Conservation (phyloP, 2,329 filamentous ascomycete species). For the Xylariaceae sp. region DNA sequence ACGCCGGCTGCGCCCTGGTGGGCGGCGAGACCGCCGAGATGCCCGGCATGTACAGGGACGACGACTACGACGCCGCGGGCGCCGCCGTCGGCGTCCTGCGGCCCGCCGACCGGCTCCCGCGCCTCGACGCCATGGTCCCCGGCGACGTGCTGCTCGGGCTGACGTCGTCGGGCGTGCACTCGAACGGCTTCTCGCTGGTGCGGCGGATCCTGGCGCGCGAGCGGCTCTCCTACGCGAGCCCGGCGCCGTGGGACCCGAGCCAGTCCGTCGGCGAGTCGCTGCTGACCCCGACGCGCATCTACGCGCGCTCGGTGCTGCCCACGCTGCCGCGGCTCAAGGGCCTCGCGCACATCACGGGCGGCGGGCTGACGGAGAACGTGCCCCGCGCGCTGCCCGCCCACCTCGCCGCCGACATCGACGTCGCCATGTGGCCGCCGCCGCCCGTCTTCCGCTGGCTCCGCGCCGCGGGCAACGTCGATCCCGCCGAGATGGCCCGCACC, state of each 20-base stretch:
- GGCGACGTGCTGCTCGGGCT: constrained; percentile 89
- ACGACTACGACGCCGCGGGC: constrained; percentile 92
- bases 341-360: constrained; percentile 95
- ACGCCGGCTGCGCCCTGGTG: constrained; percentile 87
- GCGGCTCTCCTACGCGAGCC: constrained; percentile 70
- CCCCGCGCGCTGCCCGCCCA: constrained; percentile 85
- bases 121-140: constrained; percentile 71
- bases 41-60: constrained; percentile 88
- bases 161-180: constrained; percentile 85
- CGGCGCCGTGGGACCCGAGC: constrained; percentile 72
- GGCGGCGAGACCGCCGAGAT: constrained; percentile 98
- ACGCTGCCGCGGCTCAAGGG: constrained; percentile 76
- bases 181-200: constrained; percentile 97
- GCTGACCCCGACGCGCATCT: constrained; percentile 89
- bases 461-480: constrained; percentile 66
- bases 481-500: constrained; percentile 82
- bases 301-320: constrained; percentile 79
- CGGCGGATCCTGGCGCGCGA: constrained; percentile 80
- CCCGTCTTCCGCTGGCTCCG: constrained; percentile 86
- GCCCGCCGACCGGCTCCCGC: constrained; percentile 71
- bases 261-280: constrained; percentile 72
- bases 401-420: constrained; percentile 81
- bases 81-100: constrained; percentile 84
- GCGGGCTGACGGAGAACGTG: constrained; percentile 90
- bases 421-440: constrained; percentile 73